phyloP scores from a whole-genome alignment of 192 early-diverging fungal genomes.

The Ambispora gerdemannii region DNA sequence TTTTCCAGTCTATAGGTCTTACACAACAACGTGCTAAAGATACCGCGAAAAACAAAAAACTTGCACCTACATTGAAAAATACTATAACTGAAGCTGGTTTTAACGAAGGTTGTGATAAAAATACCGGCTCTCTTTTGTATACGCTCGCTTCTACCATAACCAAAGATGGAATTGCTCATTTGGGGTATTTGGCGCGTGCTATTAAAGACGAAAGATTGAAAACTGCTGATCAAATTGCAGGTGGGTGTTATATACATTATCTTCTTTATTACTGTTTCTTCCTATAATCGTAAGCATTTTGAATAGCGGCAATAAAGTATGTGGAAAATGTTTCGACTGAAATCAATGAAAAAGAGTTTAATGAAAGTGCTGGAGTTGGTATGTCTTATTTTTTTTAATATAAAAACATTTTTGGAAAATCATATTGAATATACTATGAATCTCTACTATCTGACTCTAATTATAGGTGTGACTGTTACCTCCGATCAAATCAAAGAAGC shows the following conservation, averaged over 20 bases:
- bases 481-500: constrained; percentile 67
- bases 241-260: constrained; percentile 39
- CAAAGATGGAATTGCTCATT: constrained; percentile 68
- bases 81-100: constrained; percentile 70
- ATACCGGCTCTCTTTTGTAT: constrained; percentile 77
- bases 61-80: constrained; percentile 70
- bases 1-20: constrained; percentile 87
- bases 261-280: no score
- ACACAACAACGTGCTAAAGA: constrained; percentile 90
- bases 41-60: constrained; percentile 94
- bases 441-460: neutral
- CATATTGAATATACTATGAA: neutral
- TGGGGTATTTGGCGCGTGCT: constrained; percentile 77
- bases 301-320: constrained; percentile 87
- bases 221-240: constrained; percentile 81
- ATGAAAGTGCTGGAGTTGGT: constrained; percentile 92
- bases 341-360: constrained; percentile 70
- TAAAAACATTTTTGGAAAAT: neutral
- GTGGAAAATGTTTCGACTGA: constrained; percentile 53
- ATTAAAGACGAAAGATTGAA: constrained; percentile 70
- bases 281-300: no score
- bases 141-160: constrained; percentile 83
- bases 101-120: constrained; percentile 49
- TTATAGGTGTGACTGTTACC: constrained; percentile 77
- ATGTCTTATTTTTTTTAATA: constrained; percentile 32